Conservation (phyloP, 2,329 filamentous ascomycete genomes). For the Lasiodiplodia hormozganensis region DNA sequence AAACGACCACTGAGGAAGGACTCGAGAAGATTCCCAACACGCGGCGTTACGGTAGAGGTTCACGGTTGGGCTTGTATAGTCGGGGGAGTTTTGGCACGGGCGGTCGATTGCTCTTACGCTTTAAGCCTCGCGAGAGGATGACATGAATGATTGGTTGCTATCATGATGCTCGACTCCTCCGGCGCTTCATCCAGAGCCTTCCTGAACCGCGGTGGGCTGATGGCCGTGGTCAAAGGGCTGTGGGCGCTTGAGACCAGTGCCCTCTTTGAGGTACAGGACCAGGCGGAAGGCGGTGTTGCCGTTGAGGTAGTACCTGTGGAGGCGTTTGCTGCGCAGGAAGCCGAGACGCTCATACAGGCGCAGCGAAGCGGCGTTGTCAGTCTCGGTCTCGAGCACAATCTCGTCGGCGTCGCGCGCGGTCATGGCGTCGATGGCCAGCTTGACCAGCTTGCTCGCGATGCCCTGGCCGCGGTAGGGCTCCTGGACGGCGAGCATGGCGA, state of each 20-base stretch:
- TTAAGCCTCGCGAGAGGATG: neutral
- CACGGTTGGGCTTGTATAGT: neutral
- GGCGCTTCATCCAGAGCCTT: neutral
- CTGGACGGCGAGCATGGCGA: conserved; percentile 96
- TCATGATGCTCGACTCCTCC: neutral
- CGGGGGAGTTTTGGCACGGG: conserved; percentile 7
- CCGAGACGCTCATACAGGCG: conserved; percentile 91
- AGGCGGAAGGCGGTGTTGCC: conserved; percentile 93
- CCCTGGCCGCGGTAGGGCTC: conserved; percentile 81
- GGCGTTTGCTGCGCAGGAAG: conserved; percentile 87
- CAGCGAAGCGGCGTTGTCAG: conserved; percentile 88
- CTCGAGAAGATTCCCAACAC: neutral
- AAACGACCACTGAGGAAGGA: neutral
- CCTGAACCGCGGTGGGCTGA: neutral
- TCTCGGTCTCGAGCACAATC: conserved; percentile 94
- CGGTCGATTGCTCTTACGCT: neutral
- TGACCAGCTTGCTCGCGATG: conserved; percentile 86
- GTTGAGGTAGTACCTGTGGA: conserved; percentile 96
- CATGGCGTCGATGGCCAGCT: conserved; percentile 91
- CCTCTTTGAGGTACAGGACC: conserved; percentile 70
- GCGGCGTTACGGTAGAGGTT: neutral
- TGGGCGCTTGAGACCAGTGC: conserved; percentile 25
- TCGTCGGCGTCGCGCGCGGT: conserved; percentile 83
- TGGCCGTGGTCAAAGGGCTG: conserved; percentile 1
- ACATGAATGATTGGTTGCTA: neutral